phyloP scores from a whole-genome alignment of 345 rosid genomes.

The Cardamine occulta region DNA sequence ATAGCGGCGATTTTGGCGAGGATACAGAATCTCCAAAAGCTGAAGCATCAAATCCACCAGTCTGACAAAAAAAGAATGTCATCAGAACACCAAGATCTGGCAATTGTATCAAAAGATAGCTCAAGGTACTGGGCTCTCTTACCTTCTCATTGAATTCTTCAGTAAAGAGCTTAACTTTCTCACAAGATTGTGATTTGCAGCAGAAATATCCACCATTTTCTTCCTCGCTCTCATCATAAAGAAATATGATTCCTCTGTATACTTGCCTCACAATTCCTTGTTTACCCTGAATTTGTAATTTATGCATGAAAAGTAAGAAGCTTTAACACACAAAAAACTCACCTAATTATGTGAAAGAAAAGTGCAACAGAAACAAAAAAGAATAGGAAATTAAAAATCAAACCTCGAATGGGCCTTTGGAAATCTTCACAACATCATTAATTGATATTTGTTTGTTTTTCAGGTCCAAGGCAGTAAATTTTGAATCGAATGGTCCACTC shows the following conservation, averaged over 20 bases:
- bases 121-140: background rate
- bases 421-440: constrained; percentile 72
- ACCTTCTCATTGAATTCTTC: constrained; percentile 66
- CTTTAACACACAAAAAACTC: background rate
- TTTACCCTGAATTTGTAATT: constrained; percentile 63
- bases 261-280: constrained; percentile 87
- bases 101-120: background rate
- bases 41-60: constrained; percentile 53
- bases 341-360: constrained; percentile 8
- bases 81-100: constrained; percentile 21
- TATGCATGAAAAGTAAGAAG: constrained; percentile 19
- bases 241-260: constrained; percentile 77
- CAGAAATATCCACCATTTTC: constrained; percentile 90
- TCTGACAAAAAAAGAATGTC: constrained; percentile 49
- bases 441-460: constrained; percentile 62
- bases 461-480: constrained; percentile 77
- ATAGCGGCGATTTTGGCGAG: constrained; percentile 84
- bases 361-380: constrained; percentile 18
- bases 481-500: constrained; percentile 67
- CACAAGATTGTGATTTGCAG: constrained; percentile 72
- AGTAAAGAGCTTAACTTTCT: constrained; percentile 65
- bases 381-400: background rate
- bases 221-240: constrained; percentile 66
- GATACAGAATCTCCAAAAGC: constrained; percentile 65
- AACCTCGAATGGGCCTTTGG: constrained; percentile 87